Evolutionary conservation across 208 protist genomes (phyloP).

Genomic region (Plasmodiophora brassicae): DNA sequence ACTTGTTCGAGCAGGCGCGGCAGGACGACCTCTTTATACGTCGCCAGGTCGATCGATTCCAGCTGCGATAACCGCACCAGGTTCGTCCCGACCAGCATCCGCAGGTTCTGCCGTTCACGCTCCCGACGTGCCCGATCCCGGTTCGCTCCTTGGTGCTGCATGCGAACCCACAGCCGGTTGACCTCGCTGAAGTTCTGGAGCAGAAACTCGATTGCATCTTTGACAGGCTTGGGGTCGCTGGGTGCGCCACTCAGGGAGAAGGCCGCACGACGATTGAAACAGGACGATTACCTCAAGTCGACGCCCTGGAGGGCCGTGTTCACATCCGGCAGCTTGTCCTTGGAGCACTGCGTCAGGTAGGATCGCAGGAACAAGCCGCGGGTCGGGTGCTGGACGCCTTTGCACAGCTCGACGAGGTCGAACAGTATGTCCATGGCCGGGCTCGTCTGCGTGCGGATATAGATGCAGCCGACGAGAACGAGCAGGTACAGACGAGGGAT

Average conservation of each 20-base stretch:
- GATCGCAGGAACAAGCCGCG: conserved; percentile 94
- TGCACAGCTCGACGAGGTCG: conserved; percentile 97
- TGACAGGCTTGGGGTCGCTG: conserved; percentile 68
- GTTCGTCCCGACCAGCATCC: conserved; percentile 92
- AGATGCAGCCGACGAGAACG: conserved; percentile 79
- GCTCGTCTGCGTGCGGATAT: background rate
- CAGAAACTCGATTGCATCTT: conserved; percentile 86
- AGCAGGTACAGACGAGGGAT: conserved; percentile 94
- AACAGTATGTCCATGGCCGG: conserved; percentile 81
- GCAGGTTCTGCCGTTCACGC: conserved; percentile 85
- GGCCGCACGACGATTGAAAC: background rate
- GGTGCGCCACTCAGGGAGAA: background rate
- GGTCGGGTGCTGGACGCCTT: conserved; percentile 97
- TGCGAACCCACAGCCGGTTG: conserved; percentile 96
- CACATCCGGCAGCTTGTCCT: conserved; percentile 90
- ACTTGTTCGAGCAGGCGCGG: conserved; percentile 63
- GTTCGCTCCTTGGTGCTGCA: conserved; percentile 78
- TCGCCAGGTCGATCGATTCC: conserved; percentile 74
- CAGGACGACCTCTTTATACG: conserved; percentile 70
- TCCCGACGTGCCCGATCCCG: conserved; percentile 63
- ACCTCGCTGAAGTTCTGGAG: conserved; percentile 96
- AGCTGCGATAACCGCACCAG: conserved; percentile 87
- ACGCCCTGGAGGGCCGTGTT: background rate
- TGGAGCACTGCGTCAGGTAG: conserved; percentile 80
- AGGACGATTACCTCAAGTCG: background rate